phyloP scores from a whole-genome alignment of 2,329 filamentous ascomycete species.

The Sporothrix luriei region DNA sequence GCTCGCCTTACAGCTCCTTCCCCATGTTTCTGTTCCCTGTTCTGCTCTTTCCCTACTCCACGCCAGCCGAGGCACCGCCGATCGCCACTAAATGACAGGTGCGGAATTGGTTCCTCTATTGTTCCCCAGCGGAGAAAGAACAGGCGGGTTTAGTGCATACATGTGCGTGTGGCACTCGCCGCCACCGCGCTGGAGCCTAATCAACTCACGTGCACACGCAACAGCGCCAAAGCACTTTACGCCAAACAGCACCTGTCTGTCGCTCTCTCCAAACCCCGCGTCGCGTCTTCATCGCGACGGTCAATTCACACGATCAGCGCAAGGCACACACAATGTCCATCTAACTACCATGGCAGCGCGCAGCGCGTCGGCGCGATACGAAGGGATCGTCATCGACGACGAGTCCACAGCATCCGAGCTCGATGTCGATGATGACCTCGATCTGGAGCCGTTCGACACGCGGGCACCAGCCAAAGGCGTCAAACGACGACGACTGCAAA shows the following conservation, averaged over 20 bases:
- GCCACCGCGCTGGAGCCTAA: background rate
- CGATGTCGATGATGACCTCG: constrained; percentile 5
- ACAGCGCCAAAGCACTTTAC: constrained; percentile 17
- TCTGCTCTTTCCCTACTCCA: constrained; percentile 3
- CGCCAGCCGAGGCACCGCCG: constrained; percentile 25
- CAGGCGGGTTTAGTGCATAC: background rate
- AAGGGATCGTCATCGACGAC: constrained; percentile 30
- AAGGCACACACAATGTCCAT: background rate
- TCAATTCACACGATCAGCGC: background rate
- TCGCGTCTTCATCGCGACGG: constrained; percentile 16
- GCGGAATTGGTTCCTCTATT: constrained; percentile 26
- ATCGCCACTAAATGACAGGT: background rate
- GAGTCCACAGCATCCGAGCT: constrained; percentile 29
- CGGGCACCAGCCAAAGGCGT: constrained; percentile 11
- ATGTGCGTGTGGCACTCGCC: background rate
- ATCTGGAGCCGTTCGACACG: constrained; percentile 26
- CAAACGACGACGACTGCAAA: constrained; percentile 28
- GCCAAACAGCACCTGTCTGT: background rate
- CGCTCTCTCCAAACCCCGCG: background rate
- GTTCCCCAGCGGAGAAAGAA: background rate
- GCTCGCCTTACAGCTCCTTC: constrained; percentile 15
- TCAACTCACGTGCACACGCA: constrained; percentile 30
- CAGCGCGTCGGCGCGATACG: background rate
- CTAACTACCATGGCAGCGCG: constrained; percentile 31
- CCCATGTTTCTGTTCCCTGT: background rate